Percentiles rank a stretch among this genome's conserved stretches.
Conservation (phyloP, 2,329 filamentous ascomycete species). For the Aspergillus sp. region DNA sequence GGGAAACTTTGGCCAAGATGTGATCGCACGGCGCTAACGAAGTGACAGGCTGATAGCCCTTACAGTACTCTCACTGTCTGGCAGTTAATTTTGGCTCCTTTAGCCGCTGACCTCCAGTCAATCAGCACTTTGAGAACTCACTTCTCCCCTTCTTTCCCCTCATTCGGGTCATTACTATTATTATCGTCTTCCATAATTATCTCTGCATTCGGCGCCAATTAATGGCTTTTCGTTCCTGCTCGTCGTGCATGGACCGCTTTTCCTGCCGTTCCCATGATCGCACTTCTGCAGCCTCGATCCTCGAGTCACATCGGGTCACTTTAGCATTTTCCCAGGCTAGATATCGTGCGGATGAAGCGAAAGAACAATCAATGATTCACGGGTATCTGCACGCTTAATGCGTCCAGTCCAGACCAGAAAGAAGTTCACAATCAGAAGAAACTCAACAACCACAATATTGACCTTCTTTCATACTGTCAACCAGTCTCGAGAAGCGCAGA, state of each 20-base stretch:
- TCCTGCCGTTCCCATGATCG: constrained; percentile 6
- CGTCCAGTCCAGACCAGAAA: background rate
- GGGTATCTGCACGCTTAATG: background rate
- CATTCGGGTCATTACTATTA: background rate
- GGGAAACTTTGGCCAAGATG: constrained; percentile 12
- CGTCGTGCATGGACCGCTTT: background rate
- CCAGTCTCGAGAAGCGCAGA: too few species aligned
- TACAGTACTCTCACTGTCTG: too few species aligned
- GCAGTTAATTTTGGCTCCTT: constrained; percentile 7
- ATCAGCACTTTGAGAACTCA: background rate
- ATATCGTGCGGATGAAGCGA: background rate
- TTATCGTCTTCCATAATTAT: constrained; percentile 14
- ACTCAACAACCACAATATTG: background rate
- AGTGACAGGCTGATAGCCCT: constrained; percentile 10
- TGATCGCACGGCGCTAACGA: constrained; percentile 12
- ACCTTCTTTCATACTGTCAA: background rate
- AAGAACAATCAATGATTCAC: background rate
- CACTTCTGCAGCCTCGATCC: constrained; percentile 15
- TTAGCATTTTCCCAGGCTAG: background rate
- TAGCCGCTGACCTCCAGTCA: constrained; percentile 6
- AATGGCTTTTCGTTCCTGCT: background rate
- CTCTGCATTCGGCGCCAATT: background rate
- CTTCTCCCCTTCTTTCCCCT: constrained; percentile 3
- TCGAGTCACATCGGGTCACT: constrained; percentile 18
- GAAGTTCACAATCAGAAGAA: too few species aligned